A percentile compares a stretch with the other conserved stretches of the same genome.
These are phyloP conservation scores for Xerocomus nothofagi DNA, from an alignment of 1,284 basidiomycete species.

Conservation along the genomic window DNA sequence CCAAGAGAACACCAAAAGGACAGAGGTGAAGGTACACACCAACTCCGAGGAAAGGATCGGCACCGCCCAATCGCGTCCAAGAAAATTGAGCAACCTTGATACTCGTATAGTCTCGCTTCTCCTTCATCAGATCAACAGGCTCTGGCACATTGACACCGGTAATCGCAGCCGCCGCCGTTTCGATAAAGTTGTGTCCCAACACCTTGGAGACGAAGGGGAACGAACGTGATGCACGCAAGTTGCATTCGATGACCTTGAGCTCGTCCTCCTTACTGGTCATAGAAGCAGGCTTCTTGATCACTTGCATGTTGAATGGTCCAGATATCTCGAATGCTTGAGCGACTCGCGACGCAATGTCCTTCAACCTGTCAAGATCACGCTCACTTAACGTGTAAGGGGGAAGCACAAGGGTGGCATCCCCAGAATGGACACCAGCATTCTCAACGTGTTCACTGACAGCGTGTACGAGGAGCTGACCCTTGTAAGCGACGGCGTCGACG, in stretches of 20 bases:
- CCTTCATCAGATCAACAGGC: slow-evolving; percentile 91
- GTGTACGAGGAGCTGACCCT: slow-evolving; percentile 93
- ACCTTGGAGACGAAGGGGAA: slow-evolving; percentile 99
- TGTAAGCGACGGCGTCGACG: slow-evolving; percentile 94
- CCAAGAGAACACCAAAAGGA: neutral
- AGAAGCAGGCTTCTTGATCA: slow-evolving; percentile 83
- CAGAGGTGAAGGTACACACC: slow-evolving; percentile 50
- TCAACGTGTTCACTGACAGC: slow-evolving; percentile 99
- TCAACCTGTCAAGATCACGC: slow-evolving; percentile 83
- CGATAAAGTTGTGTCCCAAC: slow-evolving; percentile 95
- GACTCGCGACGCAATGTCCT: slow-evolving; percentile 93
- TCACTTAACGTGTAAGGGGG: slow-evolving; percentile 89
- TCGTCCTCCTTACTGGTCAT: slow-evolving; percentile 57
- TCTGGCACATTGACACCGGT: slow-evolving; percentile 87
- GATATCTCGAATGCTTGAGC: slow-evolving; percentile 95
- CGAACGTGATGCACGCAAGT: slow-evolving; percentile 94
- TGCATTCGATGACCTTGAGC: slow-evolving; percentile 99
- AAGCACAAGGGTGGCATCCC: slow-evolving; percentile 96
- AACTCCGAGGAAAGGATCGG: slow-evolving; percentile 96
- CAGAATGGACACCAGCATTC: slow-evolving; percentile 98
- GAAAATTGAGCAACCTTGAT: slow-evolving; percentile 99
- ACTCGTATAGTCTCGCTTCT: slow-evolving; percentile 89
- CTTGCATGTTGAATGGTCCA: slow-evolving; percentile 99
- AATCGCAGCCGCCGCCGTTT: slow-evolving; percentile 92
- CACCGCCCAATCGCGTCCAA: slow-evolving; percentile 93